phyloP scores from a whole-genome alignment of 306 rosid species.

The Abrus pulchellus region DNA sequence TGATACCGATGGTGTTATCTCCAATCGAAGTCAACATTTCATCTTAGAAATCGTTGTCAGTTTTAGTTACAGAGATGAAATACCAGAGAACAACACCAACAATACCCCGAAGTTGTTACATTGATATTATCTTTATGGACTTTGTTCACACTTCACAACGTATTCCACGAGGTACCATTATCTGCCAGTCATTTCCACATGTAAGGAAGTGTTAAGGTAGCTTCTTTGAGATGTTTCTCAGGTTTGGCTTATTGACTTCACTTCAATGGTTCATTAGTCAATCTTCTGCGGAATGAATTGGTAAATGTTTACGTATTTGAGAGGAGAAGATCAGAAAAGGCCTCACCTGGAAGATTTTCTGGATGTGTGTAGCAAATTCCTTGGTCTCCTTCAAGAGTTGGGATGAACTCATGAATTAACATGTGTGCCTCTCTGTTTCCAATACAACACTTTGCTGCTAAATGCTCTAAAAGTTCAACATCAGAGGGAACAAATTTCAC shows the following conservation, averaged over 20 bases:
- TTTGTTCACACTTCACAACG: background rate
- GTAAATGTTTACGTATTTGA: background rate
- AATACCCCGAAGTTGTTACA: background rate
- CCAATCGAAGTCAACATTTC: too few relatives aligned
- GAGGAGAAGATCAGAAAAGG: conserved; percentile 22
- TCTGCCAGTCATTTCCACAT: background rate
- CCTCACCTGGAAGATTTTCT: conserved; percentile 81
- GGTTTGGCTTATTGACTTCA: background rate
- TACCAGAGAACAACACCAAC: too few relatives aligned
- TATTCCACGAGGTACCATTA: background rate
- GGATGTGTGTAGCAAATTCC: conserved; percentile 91
- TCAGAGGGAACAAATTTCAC: conserved; percentile 92
- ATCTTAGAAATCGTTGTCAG: too few relatives aligned
- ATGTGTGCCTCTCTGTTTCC: conserved; percentile 63
- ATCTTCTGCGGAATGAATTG: background rate
- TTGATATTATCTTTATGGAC: background rate
- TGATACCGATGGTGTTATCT: too few relatives aligned
- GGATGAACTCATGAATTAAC: conserved; percentile 78
- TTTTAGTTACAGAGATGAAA: too few relatives aligned
- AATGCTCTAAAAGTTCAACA: conserved; percentile 67
- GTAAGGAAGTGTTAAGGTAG: conserved; percentile 10
- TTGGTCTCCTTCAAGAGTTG: conserved; percentile 68
- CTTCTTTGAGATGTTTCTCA: background rate
- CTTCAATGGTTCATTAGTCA: background rate
- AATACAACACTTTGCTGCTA: conserved; percentile 72